A percentile compares a stretch with the other conserved stretches of the same genome.
These are phyloP conservation scores for Ramicandelaber brevisporus DNA, from an alignment of 192 early-diverging fungal species.

Conservation along the genomic window DNA sequence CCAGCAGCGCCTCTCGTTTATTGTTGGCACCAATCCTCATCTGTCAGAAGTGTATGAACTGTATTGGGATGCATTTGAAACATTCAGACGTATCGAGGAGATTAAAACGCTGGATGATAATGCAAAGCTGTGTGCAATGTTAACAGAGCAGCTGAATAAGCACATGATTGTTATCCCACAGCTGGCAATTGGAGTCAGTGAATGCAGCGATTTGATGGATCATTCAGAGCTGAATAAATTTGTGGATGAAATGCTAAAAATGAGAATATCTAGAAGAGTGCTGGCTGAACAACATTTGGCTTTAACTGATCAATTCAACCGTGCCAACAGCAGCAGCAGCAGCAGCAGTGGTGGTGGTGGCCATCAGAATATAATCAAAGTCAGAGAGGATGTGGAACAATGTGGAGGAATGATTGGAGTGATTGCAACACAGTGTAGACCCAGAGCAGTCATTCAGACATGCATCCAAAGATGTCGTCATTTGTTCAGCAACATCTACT, in stretches of 20 bases:
- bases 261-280: conserved; percentile 69
- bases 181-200: conserved; percentile 63
- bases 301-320: conserved; percentile 33
- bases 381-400: conserved; percentile 8
- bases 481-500: conserved; percentile 20
- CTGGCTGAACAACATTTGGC: conserved; percentile 83
- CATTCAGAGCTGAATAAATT: conserved; percentile 48
- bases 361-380: conserved; percentile 19
- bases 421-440: conserved; percentile 25
- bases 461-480: conserved; percentile 7
- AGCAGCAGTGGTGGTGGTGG: conserved; percentile 19
- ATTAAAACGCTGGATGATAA: conserved; percentile 69
- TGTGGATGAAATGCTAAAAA: conserved; percentile 70
- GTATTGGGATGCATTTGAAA: conserved; percentile 88
- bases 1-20: conserved; percentile 78
- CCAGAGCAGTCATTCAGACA: conserved; percentile 18
- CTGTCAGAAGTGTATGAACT: conserved; percentile 60
- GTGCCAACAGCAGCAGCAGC: conserved; percentile 10
- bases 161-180: conserved; percentile 73
- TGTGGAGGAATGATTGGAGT: conserved; percentile 53
- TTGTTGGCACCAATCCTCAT: conserved; percentile 81
- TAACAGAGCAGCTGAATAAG: conserved; percentile 44
- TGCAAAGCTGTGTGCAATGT: conserved; percentile 42
- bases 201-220: conserved; percentile 44
- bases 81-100: conserved; percentile 33